Evolutionary conservation across 2,329 filamentous ascomycete species (phyloP).

Genomic region (Thyridium curvatum): DNA sequence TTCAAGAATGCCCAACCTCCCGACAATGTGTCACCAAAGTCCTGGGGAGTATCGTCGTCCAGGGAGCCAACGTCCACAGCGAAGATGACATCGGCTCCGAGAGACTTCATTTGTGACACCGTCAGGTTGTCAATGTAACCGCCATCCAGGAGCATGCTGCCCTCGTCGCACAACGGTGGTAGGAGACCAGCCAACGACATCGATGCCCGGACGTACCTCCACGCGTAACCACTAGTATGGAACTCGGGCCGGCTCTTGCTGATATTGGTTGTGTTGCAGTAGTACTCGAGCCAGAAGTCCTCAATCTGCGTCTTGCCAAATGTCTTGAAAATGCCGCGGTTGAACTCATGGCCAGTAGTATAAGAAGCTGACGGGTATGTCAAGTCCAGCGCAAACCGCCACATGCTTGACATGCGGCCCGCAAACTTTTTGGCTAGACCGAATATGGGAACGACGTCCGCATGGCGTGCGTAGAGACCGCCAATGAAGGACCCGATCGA

Average conservation of each 20-base stretch:
- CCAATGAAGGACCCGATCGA: conserved; percentile 96
- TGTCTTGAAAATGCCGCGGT: conserved; percentile 96
- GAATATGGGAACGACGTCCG: conserved; percentile 94
- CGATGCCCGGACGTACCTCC: conserved; percentile 92
- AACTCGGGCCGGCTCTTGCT: conserved; percentile 88
- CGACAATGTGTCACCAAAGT: conserved; percentile 88
- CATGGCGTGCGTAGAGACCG: conserved; percentile 89
- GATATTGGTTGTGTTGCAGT: conserved; percentile 99
- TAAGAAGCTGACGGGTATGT: conserved; percentile 97
- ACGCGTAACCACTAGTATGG: conserved; percentile 93
- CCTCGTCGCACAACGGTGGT: conserved; percentile 92
- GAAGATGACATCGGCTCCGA: conserved; percentile 91
- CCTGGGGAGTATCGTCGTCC: conserved; percentile 86
- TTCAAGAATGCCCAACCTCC: conserved; percentile 94
- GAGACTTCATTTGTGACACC: conserved; percentile 91
- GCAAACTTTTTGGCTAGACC: conserved; percentile 96
- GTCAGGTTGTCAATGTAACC: conserved; percentile 97
- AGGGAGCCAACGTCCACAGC: conserved; percentile 90
- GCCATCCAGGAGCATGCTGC: conserved; percentile 92
- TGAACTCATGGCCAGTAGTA: conserved; percentile 98
- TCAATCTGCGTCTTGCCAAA: conserved; percentile 97
- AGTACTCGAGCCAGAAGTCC: conserved; percentile 98
- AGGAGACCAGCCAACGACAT: conserved; percentile 94
- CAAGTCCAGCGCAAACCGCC: conserved; percentile 93
- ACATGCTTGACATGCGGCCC: conserved; percentile 97